Base-by-base conservation (phyloP, 495 filamentous ascomycete genomes). In the Pyrenula massariospora region DNA sequence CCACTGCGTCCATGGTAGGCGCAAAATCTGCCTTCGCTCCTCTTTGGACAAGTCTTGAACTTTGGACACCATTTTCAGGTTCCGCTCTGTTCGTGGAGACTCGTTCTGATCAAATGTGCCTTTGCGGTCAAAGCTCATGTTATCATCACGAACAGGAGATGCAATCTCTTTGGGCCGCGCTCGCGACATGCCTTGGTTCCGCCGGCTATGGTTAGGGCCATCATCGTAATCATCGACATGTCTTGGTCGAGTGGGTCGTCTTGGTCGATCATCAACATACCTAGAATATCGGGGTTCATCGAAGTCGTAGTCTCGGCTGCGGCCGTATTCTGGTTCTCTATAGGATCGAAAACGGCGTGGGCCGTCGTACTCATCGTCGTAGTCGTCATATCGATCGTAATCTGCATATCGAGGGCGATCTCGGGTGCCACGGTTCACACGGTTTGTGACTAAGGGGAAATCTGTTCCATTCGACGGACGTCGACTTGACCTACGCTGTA, bases 1-100 rank as follows among this genome's bases (percentile, higher is more conserved):
- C 61, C 61, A 63, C 50, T 57, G 48, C n/a, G 55, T 57, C 61
- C 61, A 63, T 21, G 61, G 61, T 19, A 63, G 50, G 50, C 58
- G 53, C 42, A 63, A 15, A n/a, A 60, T 58, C 48, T 63, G 58
- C 19, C 54, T 36, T 56, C 55, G 49, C 54, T 63, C 61, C 21
- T 60, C 58, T 21, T 49, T 25, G 19, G 52, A 57, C 22, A 63
- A 52, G 23, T 53, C 53, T 51, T 63, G 31, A 5, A 42, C 15
- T 15, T 15, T 42, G 15, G 31, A 42, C 15, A 8, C 15, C 31
- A 5, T 42, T 5, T 42, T 42, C 15, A 15, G 31, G 15, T 42
- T 42, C 5, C 31, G 31, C 8, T n/a, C n/a, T n/a, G n/a, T n/a
- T n/a, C 31, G 31, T 42, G 31, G 31, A 15, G 31, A 42, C 8